Percentiles rank a stretch among this genome's conserved stretches.
Conservation (phyloP, 176 grass and related monocot species). For the Oryza rufipogon region DNA sequence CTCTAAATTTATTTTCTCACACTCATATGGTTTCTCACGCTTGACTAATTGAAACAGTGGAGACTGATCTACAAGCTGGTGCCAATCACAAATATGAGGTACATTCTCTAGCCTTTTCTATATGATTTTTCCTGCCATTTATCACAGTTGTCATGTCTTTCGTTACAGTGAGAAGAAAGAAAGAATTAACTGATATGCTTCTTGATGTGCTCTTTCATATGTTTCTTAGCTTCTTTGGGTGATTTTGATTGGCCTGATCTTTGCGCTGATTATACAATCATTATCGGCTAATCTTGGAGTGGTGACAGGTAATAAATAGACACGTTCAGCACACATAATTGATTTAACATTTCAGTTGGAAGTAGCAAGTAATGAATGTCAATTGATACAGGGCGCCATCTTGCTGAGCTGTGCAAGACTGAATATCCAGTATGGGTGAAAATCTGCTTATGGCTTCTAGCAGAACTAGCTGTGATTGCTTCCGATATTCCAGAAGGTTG, state of each 20-base stretch:
- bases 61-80: slow-evolving; percentile 89
- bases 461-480: slow-evolving; percentile 84
- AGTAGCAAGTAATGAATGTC: not conserved
- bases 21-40: slow-evolving; percentile 8
- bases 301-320: slow-evolving; percentile 63
- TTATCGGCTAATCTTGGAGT: slow-evolving; percentile 91
- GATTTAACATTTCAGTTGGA: not conserved
- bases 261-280: slow-evolving; percentile 91
- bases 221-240: slow-evolving; percentile 82
- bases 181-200: not conserved
- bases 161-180: not conserved
- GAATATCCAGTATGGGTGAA: slow-evolving; percentile 72
- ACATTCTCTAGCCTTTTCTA: slow-evolving; percentile 1
- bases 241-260: slow-evolving; percentile 79
- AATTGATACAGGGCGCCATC: slow-evolving; percentile 56
- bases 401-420: slow-evolving; percentile 76
- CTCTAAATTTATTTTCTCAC: slow-evolving; percentile 10
- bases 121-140: not conserved
- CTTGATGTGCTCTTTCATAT: slow-evolving; percentile 1
- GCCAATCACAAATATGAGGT: slow-evolving; percentile 91
- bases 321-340: not conserved
- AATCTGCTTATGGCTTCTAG: slow-evolving; percentile 67
- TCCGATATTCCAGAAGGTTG: slow-evolving; percentile 86
- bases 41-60: slow-evolving; percentile 61
- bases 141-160: not conserved